Base-by-base conservation (phyloP, 2,329 filamentous ascomycete species). In the Xylaria digitata region DNA sequence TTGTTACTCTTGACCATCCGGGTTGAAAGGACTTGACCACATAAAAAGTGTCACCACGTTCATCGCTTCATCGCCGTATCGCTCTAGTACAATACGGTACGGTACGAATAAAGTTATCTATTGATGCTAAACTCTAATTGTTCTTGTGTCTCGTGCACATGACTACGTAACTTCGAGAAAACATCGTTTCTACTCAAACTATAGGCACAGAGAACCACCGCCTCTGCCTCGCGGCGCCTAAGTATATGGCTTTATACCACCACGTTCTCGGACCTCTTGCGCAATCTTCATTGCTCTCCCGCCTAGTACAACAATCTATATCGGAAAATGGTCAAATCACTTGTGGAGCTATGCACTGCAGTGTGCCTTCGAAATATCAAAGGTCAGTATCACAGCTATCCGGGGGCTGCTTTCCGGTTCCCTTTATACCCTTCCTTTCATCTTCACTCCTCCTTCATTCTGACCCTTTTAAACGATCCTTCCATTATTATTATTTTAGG, bases 361-460 rank as follows among this genome's bases (percentile, higher is more conserved):
- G 81, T 83, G 34, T 86, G 85, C 73, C 76, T 88, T 54, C 84
- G 84, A 69, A 85, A 89, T 72, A 80, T 88, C 67, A 78, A 80
- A 60, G 76, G 76, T 76, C 67, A 37, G 64, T 69, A 68, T 57
- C 32, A 55, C 45, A 1, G 21, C 8, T 13, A 34, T 48, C 56
- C n/a, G n/a, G n/a, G n/a, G n/a, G n/a, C n/a, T n/a, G n/a, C n/a
- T n/a, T n/a, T n/a, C 26, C 26, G 26, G 26, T 26, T 40, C n/a
- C 52, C 26, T 34, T 6, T 61, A 43, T 40, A 11, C 30, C 17
- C 37, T 40, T 45, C 34, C 42, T 34, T 23, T 13, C 6, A 23
- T 48, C 21, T 19, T 17, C 40, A 37, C 11, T 15, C 37, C 8
- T 13, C 15, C 32, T 9, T n/a, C 7, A 42, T 52, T 13, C n/a